A percentile compares a stretch with the other conserved stretches of the same genome.
phyloP scores from a whole-genome alignment of 768 basidiomycete genomes.

The Mycena maculata region DNA sequence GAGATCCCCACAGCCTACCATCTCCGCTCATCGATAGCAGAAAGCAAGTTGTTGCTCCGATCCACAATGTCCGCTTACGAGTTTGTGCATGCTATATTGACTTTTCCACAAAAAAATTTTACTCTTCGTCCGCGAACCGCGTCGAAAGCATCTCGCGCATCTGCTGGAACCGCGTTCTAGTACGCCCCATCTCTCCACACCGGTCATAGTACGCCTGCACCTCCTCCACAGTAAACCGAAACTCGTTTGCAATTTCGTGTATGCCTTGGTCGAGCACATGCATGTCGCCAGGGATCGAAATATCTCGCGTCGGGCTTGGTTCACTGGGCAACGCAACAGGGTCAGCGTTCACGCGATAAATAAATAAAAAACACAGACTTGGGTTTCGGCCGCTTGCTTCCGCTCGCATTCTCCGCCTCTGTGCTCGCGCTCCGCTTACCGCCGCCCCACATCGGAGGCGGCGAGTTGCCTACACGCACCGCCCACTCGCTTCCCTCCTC shows the following conservation, averaged over 20 bases:
- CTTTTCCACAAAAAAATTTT: not conserved
- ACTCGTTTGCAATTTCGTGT: conserved; percentile 73
- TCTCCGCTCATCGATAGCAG: conserved; percentile 1
- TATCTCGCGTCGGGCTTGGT: conserved; percentile 18
- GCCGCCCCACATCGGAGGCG: conserved; percentile 73
- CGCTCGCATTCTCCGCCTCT: conserved; percentile 47
- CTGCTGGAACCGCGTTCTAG: conserved; percentile 70
- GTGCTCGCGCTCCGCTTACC: conserved; percentile 62
- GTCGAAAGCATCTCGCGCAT: conserved; percentile 68
- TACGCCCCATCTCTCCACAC: conserved; percentile 76
- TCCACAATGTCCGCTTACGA: too few species aligned
- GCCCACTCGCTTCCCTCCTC: conserved; percentile 76
- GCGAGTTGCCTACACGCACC: conserved; percentile 68
- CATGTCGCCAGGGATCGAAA: conserved; percentile 53
- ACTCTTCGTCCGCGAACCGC: conserved; percentile 51
- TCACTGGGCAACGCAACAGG: conserved; percentile 28
- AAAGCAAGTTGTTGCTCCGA: not conserved
- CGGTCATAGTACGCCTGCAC: conserved; percentile 83
- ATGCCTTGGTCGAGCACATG: conserved; percentile 78
- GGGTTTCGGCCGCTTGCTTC: conserved; percentile 57
- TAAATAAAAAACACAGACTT: conserved; percentile 48
- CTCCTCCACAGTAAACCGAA: conserved; percentile 78
- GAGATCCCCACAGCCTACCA: conserved; percentile 3
- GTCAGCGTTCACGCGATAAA: not conserved
- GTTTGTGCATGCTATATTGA: conserved; percentile 11